A percentile compares a stretch with the other conserved stretches of the same genome.
These are phyloP conservation scores for Claviceps capensis DNA, from an alignment of 2,329 filamentous ascomycete species.

Conservation along the genomic window DNA sequence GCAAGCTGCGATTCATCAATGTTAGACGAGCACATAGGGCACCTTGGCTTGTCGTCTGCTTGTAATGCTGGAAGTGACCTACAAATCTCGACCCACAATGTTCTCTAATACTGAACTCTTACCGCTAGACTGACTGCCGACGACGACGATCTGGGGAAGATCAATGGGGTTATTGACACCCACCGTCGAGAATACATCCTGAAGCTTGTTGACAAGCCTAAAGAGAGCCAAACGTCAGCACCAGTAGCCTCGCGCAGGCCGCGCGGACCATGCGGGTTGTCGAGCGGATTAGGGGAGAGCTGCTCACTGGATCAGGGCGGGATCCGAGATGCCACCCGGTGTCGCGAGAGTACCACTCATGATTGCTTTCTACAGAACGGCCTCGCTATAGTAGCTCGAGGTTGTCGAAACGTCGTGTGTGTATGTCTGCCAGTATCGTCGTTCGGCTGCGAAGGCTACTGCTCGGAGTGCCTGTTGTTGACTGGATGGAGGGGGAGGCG, in stretches of 20 bases:
- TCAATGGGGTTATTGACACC: slow-evolving; percentile 99
- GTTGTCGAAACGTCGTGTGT: neutral
- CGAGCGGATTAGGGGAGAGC: slow-evolving; percentile 2
- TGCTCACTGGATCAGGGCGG: slow-evolving; percentile 48
- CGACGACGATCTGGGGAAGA: slow-evolving; percentile 92
- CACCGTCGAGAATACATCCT: slow-evolving; percentile 98
- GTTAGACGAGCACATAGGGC: neutral
- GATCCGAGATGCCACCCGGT: slow-evolving; percentile 50
- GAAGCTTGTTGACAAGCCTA: slow-evolving; percentile 92
- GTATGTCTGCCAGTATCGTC: neutral
- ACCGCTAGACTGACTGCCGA: slow-evolving; percentile 96
- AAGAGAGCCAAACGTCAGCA: slow-evolving; percentile 3
- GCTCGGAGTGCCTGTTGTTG: neutral
- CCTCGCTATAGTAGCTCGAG: neutral
- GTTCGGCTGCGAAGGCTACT: neutral
- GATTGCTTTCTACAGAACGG: slow-evolving; percentile 8
- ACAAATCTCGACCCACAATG: slow-evolving; percentile 98
- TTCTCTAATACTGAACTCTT: slow-evolving; percentile 99
- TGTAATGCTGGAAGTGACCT: slow-evolving; percentile 26
- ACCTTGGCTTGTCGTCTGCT: neutral
- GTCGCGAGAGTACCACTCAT: slow-evolving; percentile 26
- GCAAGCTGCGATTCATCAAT: slow-evolving; percentile 48
- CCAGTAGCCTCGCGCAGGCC: neutral
- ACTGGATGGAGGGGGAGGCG: slow-evolving; percentile 2
- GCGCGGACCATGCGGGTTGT: neutral